These are phyloP conservation scores for Erodium texanum DNA, from an alignment of 441 rosid genomes.

Conservation along the genomic window DNA sequence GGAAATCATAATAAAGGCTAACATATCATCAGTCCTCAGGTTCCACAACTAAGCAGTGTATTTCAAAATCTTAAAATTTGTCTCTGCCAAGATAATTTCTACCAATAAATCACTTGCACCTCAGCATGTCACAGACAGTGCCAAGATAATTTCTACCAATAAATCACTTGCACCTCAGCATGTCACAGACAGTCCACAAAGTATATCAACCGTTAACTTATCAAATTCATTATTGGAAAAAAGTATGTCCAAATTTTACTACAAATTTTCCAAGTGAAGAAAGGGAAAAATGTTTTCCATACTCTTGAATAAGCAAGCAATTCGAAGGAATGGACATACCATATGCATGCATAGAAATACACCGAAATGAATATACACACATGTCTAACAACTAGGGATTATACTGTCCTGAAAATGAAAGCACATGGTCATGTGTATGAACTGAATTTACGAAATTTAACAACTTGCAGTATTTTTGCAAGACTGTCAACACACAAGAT, in stretches of 20 bases:
- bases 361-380: background rate
- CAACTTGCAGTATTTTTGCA: background rate
- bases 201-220: background rate
- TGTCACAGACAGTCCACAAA: background rate
- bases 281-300: background rate
- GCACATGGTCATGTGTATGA: background rate
- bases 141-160: background rate
- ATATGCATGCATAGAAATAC: background rate
- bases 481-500: background rate
- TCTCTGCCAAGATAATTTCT: background rate
- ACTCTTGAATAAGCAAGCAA: background rate
- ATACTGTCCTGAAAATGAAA: background rate
- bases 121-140: background rate
- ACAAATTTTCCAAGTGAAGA: background rate
- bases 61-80: background rate
- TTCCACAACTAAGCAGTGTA: background rate
- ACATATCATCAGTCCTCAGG: slow-evolving; percentile 34
- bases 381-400: background rate
- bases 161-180: background rate
- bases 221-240: background rate
- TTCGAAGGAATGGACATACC: background rate
- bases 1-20: slow-evolving; percentile 21
- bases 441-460: background rate
- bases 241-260: background rate
- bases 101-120: background rate